Percentiles rank a stretch among this genome's conserved stretches.
phyloP scores from a whole-genome alignment of 257 asterid genomes.

The Solanum arcanum region DNA sequence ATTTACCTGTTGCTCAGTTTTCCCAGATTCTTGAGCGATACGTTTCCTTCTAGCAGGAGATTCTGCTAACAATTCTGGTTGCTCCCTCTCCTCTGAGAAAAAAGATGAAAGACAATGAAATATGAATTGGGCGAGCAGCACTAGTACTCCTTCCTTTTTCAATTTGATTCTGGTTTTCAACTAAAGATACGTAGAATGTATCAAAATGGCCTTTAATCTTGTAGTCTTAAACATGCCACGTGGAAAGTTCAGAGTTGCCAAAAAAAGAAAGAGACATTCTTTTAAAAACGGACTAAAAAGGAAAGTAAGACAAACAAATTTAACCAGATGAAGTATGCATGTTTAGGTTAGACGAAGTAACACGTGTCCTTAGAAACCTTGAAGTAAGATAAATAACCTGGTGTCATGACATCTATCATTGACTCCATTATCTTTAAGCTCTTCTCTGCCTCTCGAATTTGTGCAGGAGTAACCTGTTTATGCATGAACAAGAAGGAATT shows the following conservation, averaged over 20 bases:
- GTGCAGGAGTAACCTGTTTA: conserved; percentile 92
- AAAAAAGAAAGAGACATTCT: neutral
- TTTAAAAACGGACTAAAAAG: neutral
- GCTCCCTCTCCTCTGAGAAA: conserved; percentile 87
- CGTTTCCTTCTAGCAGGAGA: conserved; percentile 72
- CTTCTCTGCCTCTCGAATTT: conserved; percentile 96
- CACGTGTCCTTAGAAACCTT: neutral
- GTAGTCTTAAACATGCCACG: neutral
- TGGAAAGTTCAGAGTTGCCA: neutral
- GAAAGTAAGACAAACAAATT: neutral
- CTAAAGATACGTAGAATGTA: neutral
- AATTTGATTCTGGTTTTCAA: neutral
- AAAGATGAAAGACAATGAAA: neutral
- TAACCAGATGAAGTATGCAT: neutral
- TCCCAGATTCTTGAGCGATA: conserved; percentile 81
- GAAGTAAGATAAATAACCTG: conserved; percentile 34
- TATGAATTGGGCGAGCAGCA: neutral
- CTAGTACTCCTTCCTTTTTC: neutral
- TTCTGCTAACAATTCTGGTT: conserved; percentile 89
- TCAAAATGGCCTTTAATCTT: neutral
- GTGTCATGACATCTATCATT: conserved; percentile 93
- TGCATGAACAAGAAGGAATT: neutral
- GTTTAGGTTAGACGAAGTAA: neutral
- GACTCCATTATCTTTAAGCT: conserved; percentile 77
- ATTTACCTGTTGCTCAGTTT: conserved; percentile 89